Base-by-base conservation (phyloP, 2,329 filamentous ascomycete genomes). In the Hypoxylon sp. region DNA sequence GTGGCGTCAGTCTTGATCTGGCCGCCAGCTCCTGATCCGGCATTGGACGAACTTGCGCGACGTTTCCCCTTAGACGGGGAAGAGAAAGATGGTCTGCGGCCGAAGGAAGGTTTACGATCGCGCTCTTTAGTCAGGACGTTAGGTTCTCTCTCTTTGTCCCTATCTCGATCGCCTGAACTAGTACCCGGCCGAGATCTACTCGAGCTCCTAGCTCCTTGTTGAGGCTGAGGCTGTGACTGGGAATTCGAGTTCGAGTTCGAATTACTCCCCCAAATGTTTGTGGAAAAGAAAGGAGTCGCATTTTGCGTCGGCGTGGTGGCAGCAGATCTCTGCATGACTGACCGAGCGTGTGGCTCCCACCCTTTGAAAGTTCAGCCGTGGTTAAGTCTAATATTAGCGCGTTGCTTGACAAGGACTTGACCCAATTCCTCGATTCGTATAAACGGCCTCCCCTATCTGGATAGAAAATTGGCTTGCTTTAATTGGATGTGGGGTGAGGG, bases 21-120 rank as follows among this genome's bases (percentile, higher is more conserved):
- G 35, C 58, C 79, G 78, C 51, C 83, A 44, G 70, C 65, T 19
- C 73, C 75, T 63, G 76, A 75, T 52, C 82, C 79, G 9, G 83
- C 68, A 31, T 71, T 81, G 24, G 83, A 81, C 70, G 81, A 81
- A 62, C 82, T 82, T 44, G 84, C 79, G 53, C 81, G 80, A 54
- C 81, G 80, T 65, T 80, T 80, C 65, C 72, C 76, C 67, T 76
- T 77, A 72, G 74, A 71, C 44, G 79, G 78, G 11, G 81, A 80
- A 14, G 82, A 83, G 67, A 88, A 82, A 47, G 87, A 87, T 8
- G 85, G 70, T 75, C 86, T 88, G 72, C 86, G 86, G 62, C 82
- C 80, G 75, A 87, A 86, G 48, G 86, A 88, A 24, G 82, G 77
- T 73, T 85, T 84, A 79, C 85, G 82, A 72, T 85, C 83, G 80